Evolutionary conservation across 805 yeast species (phyloP).

Genomic region (Ogataea kodamae): DNA sequence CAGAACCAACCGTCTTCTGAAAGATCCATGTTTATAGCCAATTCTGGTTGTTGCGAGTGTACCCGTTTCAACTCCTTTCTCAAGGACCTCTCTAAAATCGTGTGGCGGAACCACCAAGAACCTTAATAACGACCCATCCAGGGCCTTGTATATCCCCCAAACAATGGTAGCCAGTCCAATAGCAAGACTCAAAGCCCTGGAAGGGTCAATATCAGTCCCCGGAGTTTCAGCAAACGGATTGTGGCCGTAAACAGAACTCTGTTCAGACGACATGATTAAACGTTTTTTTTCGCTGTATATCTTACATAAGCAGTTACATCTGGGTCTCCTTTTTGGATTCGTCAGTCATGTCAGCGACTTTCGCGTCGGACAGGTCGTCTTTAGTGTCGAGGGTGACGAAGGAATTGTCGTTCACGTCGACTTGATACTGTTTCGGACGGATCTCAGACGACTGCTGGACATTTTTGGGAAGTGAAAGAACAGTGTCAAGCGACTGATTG

Average conservation of each 20-base stretch:
- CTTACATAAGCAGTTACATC: conserved; percentile 14
- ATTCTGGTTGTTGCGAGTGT: conserved; percentile 17
- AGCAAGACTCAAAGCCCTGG: conserved; percentile 1
- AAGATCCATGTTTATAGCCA: conserved; percentile 29
- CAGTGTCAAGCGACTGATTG: conserved; percentile 23
- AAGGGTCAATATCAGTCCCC: background rate
- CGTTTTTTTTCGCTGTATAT: background rate
- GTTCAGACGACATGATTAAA: conserved; percentile 1
- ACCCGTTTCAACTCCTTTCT: conserved; percentile 23
- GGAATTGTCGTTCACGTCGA: conserved; percentile 14
- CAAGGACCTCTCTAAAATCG: conserved; percentile 26
- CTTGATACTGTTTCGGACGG: conserved; percentile 4
- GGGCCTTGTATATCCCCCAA: conserved; percentile 17
- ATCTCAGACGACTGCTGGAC: conserved; percentile 1
- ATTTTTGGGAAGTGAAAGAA: conserved; percentile 21
- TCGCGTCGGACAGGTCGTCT: conserved; percentile 19
- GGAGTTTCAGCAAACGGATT: conserved; percentile 1
- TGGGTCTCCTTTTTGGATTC: conserved; percentile 26
- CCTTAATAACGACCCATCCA: conserved; percentile 22
- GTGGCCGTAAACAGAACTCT: background rate
- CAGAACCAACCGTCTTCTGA: conserved; percentile 31
- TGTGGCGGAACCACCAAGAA: conserved; percentile 29
- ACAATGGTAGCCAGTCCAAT: conserved; percentile 6
- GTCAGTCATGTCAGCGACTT: conserved; percentile 25
- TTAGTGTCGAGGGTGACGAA: conserved; percentile 19